These are phyloP conservation scores for Lentinula detonsa DNA, from an alignment of 768 basidiomycete species.

Conservation along the genomic window DNA sequence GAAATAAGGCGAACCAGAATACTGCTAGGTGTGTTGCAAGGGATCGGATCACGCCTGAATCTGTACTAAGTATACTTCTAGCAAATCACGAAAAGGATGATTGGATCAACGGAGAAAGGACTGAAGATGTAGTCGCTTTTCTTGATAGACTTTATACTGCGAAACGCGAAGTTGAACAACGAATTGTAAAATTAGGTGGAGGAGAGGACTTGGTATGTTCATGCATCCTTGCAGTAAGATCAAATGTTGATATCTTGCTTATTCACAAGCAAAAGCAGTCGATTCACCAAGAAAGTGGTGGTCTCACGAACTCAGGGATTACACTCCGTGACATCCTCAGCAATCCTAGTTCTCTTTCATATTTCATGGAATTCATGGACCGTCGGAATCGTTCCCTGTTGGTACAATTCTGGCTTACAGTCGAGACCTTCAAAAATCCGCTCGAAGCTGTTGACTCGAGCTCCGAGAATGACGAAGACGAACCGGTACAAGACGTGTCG, in stretches of 20 bases:
- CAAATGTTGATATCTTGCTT: background rate
- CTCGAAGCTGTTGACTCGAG: constrained; percentile 78
- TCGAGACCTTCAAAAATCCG: constrained; percentile 97
- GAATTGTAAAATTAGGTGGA: constrained; percentile 75
- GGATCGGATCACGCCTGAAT: background rate
- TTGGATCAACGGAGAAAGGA: constrained; percentile 82
- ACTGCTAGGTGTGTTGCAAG: constrained; percentile 48
- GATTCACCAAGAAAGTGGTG: constrained; percentile 32
- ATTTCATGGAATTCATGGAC: constrained; percentile 99
- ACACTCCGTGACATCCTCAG: constrained; percentile 75
- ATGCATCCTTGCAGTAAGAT: background rate
- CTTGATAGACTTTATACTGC: constrained; percentile 86
- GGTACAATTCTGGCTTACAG: constrained; percentile 96
- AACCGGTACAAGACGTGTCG: constrained; percentile 46
- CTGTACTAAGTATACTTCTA: constrained; percentile 16
- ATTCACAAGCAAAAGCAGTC: constrained; percentile 27
- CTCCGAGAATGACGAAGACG: constrained; percentile 55
- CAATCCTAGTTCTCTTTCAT: constrained; percentile 87
- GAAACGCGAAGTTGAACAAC: constrained; percentile 79
- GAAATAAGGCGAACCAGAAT: constrained; percentile 81
- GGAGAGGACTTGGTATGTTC: constrained; percentile 53
- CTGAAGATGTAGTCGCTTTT: constrained; percentile 82
- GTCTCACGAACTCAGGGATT: constrained; percentile 37
- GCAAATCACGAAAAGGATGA: constrained; percentile 85
- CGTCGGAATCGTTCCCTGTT: constrained; percentile 75